A percentile compares a stretch with the other conserved stretches of the same genome.
Conservation (phyloP, 345 rosid species). For the Pugionium dolabratum region DNA sequence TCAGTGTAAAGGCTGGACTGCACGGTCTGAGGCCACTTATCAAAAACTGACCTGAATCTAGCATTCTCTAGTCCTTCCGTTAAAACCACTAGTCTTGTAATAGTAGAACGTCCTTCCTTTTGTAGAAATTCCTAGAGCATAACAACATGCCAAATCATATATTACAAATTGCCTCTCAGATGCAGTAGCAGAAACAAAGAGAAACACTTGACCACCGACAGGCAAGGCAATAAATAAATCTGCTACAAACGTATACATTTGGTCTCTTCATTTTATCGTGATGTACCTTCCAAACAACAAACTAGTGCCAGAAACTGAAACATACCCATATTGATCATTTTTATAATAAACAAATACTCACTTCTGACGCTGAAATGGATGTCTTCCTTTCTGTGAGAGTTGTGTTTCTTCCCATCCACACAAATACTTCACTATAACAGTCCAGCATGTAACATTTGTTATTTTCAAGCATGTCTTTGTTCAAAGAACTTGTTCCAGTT, state of each 20-base stretch:
- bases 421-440: constrained; percentile 59
- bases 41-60: constrained; percentile 61
- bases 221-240: background rate
- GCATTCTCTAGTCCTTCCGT: constrained; percentile 81
- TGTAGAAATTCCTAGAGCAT: constrained; percentile 54
- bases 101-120: constrained; percentile 58
- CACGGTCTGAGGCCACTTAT: constrained; percentile 62
- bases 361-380: constrained; percentile 70
- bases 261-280: background rate
- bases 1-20: constrained; percentile 70
- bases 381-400: constrained; percentile 65
- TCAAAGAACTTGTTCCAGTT: constrained; percentile 48
- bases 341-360: constrained; percentile 32
- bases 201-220: constrained; percentile 6
- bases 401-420: constrained; percentile 86
- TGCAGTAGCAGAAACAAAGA: constrained; percentile 19
- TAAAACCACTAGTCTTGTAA: constrained; percentile 58
- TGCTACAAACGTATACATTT: background rate
- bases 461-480: constrained; percentile 59
- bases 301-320: background rate
- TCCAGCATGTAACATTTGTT: constrained; percentile 84
- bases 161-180: constrained; percentile 18
- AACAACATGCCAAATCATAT: constrained; percentile 26
- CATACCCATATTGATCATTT: constrained; percentile 9
- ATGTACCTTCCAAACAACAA: background rate